Evolutionary conservation across 2,329 filamentous ascomycete species (phyloP), one percentile per base, ranked within the genome.

Genomic region (Boeremia exigua): DNA sequence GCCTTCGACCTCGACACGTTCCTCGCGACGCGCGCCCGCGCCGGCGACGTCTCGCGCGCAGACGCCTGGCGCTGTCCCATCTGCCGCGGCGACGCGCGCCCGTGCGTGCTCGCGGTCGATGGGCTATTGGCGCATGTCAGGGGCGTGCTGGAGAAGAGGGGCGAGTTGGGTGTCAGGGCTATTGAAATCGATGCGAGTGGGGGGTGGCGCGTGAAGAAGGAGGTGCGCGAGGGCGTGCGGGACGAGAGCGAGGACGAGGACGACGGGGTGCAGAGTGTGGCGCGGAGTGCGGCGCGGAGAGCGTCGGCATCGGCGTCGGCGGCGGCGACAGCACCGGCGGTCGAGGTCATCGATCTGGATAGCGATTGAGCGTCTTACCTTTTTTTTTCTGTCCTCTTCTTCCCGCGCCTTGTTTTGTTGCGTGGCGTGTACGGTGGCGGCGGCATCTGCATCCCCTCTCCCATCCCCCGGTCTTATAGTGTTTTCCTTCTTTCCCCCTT

Each of bases 1-100:
- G 96, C 92, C 70, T 97, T 98, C 70, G 94, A 98, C 71, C 85
- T 97, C 7, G 84, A 89, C 17, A 93, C 85, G 0, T 98, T 91
- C 79, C 82, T 99, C 8, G 75, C 80, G 12, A 79, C 63, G 36
- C 73, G 58, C 37, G 56, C 50, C 11, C 54, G 60, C 12, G 64
- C 65, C 14, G 63, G 62, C 12, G 60, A 69, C 33, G 60, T 48
- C 0, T 66, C 73, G 1, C 76, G 83, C 50, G 79, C 84, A 0
- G 91, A 95, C 67, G 84, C 85, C 48, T 97, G 93, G 92, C 88
- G 84, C 60, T 99, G 95, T 66, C 95, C 95, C 0, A 86, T 96
- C 28, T 98, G 94, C 73, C 81, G 81, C 25, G 79, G 78, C 29
- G 93, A 97, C 73, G 92, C 90, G 10, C 84, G 93, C 12, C 95